These are phyloP conservation scores for Dorcoceras hygrometricum DNA, from an alignment of 257 asterid genomes.

Conservation along the genomic window DNA sequence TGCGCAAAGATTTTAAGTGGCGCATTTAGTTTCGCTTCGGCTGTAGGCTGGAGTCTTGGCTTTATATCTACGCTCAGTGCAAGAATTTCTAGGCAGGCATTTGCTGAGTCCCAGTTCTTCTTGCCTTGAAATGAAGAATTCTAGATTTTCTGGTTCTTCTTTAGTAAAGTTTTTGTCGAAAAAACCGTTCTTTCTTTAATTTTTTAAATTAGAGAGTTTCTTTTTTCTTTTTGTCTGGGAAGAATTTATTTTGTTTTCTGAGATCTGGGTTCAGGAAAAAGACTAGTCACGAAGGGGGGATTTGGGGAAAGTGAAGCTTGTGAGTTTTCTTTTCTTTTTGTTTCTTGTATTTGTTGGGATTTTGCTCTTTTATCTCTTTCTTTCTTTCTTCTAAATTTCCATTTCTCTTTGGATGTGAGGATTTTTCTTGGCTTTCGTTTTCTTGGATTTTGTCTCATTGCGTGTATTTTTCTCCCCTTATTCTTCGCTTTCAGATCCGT, in stretches of 20 bases:
- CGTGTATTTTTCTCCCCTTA: neutral
- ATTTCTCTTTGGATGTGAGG: slow-evolving; percentile 25
- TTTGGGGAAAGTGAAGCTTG: slow-evolving; percentile 28
- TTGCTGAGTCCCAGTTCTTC: neutral
- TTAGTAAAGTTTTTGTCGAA: neutral
- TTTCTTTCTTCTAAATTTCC: no score
- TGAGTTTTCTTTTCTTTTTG: neutral
- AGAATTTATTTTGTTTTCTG: neutral
- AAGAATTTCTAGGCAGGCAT: slow-evolving; percentile 31
- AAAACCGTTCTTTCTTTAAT: neutral
- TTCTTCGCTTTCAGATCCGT: slow-evolving; percentile 13
- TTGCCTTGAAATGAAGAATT: slow-evolving; percentile 11
- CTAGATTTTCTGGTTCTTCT: neutral
- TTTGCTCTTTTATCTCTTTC: neutral
- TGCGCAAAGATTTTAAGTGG: slow-evolving; percentile 23
- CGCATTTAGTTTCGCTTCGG: slow-evolving; percentile 21
- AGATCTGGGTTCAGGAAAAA: slow-evolving; percentile 30
- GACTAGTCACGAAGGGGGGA: slow-evolving; percentile 31
- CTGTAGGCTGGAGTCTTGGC: slow-evolving; percentile 4
- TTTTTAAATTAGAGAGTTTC: neutral
- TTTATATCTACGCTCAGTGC: slow-evolving; percentile 19
- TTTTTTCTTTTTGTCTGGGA: neutral
- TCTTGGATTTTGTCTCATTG: slow-evolving; percentile 17
- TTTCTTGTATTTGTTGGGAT: neutral
- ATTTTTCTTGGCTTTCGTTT: slow-evolving; percentile 28